Evolutionary conservation across 192 early-diverging fungal genomes (phyloP), one percentile per base, ranked within the genome.

Genomic region (Backusella mclennaniae): DNA sequence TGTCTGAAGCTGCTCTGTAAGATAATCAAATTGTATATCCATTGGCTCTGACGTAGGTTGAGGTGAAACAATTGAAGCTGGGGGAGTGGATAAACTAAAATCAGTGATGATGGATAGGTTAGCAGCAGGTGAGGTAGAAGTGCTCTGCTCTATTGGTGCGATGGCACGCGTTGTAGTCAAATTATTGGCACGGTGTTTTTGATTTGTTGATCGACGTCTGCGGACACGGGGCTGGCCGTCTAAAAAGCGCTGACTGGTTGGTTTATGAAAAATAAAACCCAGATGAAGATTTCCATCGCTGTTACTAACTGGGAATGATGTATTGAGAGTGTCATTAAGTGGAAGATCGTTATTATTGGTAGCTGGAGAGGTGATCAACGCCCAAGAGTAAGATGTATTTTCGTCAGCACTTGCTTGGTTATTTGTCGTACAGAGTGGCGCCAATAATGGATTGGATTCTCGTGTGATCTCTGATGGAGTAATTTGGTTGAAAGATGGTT

Each of bases 21-120:
- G 70, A 49, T 71, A 71, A 71, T 71, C 70, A 49, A 71, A 71
- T 31, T 71, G 70, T 5, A 71, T 31, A 26, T 71, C 70, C 70
- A 71, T 71, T 17, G 67, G 67, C 14, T 68, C 67, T 36, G 35
- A 35, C 11, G 67, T 33, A 19, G 67, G 67, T 17, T 71, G 70
- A 17, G 70, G 70, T 26, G 70, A 71, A 49, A 71, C 70, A 31
- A n/a, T 15, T 46, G 70, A 71, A 2, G 70, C 42, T 44, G 70
- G 42, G 1, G 70, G 70, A 46, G 70, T 49, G 31, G 70, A 49
- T 31, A 41, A 46, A 49, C 14, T 44, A 33, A 31, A 71, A 19
- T 71, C 70, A 14, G 41, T 71, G 46, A 49, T 39, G 17, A 71
- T 33, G 12, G 70, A 46, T 29, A 49, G 39, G 5, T 17, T 68